Evolutionary conservation across 495 filamentous ascomycete genomes (phyloP), one percentile per base, ranked within the genome.

Genomic region (Haplographium delicatum): DNA sequence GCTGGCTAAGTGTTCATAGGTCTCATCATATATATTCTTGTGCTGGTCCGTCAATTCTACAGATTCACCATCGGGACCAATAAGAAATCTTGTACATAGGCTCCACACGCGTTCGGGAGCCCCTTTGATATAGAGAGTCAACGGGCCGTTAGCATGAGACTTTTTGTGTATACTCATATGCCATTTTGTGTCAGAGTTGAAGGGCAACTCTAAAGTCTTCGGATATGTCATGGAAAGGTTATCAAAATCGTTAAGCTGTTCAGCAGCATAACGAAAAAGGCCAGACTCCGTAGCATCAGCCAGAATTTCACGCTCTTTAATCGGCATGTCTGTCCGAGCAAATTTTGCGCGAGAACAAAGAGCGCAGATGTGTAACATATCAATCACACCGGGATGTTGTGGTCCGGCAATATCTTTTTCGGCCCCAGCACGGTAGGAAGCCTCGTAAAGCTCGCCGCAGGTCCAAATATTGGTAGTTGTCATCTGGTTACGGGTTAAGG

Each of bases 401-500:
- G 67, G 51, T 16, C 60, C 47, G 3, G 46, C 61, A 26, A 63
- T 58, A 25, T 60, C 63, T 43, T 61, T 57, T 34, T 59, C 56
- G 5, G 43, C 31, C 11, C 33, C 37, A 15, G 41, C 47, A n/a
- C 31, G 41, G 10, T 35, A 26, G 27, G 72, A 65, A 5, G 67
- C 61, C 22, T 57, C 66, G 47, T 67, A 64, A 25, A 68, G 54
- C 39, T 52, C 44, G n/a, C 57, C 62, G 8, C 62, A 64, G 38
- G 70, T 65, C 15, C 64, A 65, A 24, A 72, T 47, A 7, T 67
- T 69, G 41, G 65, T 72, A 31, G 73, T 68, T 42, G 64, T 63
- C 75, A 78, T 72, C 56, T 72, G 62, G 59, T 79, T 73, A 53
- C 75, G 62, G 23, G 60, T 68, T 51, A 55, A 51, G 20, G 62